phyloP scores from a whole-genome alignment of 306 rosid genomes.

The Castanea mollissima region DNA sequence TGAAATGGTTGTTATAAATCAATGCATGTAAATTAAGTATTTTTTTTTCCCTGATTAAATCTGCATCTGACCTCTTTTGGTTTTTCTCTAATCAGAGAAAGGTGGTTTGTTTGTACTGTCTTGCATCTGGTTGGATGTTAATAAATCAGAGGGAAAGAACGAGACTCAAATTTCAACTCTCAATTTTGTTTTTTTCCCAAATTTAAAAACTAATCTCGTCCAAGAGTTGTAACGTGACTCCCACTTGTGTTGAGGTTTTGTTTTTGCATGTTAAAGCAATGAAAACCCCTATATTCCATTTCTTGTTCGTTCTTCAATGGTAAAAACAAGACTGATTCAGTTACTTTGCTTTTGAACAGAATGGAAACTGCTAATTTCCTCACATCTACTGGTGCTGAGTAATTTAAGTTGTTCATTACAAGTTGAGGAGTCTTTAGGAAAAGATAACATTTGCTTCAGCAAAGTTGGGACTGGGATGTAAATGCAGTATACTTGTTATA shows the following conservation, averaged over 20 bases:
- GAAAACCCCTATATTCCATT: neutral
- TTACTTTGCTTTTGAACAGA: slow-evolving; percentile 32
- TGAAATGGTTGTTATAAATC: neutral
- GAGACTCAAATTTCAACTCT: neutral
- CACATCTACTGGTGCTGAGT: slow-evolving; percentile 17
- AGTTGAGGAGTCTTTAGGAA: neutral
- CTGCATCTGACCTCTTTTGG: neutral
- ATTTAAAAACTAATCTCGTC: neutral
- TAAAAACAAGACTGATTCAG: slow-evolving; percentile 14
- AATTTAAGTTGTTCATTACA: slow-evolving; percentile 13
- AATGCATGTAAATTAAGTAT: neutral
- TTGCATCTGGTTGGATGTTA: neutral
- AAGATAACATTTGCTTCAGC: slow-evolving; percentile 22
- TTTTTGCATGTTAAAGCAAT: neutral
- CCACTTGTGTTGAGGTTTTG: neutral
- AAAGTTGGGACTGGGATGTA: slow-evolving; percentile 21
- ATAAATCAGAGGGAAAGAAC: neutral
- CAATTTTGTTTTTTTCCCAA: neutral
- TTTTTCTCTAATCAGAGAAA: neutral
- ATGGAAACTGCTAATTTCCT: slow-evolving; percentile 22
- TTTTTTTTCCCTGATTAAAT: slow-evolving; percentile 11
- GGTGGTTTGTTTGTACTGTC: neutral
- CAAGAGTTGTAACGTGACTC: neutral
- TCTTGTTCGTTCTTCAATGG: slow-evolving; percentile 3
- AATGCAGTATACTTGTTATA: slow-evolving; percentile 14